Percentiles rank a stretch among this genome's conserved stretches.
phyloP scores from a whole-genome alignment of 306 rosid species.

The Mimosa bimucronata region DNA sequence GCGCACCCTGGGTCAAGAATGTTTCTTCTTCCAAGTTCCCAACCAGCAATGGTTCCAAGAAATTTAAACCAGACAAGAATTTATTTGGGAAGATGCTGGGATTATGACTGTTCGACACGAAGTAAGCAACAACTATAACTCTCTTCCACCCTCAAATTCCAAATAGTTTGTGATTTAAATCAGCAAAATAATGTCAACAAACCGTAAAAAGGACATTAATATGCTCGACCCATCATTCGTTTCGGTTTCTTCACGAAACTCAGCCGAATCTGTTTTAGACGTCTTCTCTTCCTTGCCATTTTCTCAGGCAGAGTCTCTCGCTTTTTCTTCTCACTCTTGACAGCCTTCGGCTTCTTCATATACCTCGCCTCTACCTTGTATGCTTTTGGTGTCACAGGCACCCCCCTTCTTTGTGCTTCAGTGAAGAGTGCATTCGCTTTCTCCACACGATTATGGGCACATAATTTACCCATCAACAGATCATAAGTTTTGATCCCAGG shows the following conservation, averaged over 20 bases:
- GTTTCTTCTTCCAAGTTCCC: background rate
- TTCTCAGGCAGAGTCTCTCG: conserved; percentile 86
- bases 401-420: conserved; percentile 56
- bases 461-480: conserved; percentile 66
- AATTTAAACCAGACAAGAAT: conserved; percentile 3
- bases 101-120: conserved; percentile 5
- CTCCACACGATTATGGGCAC: conserved; percentile 63
- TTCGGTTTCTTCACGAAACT: conserved; percentile 80
- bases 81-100: background rate
- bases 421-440: conserved; percentile 66
- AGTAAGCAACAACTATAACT: conserved; percentile 35
- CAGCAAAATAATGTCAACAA: background rate
- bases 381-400: conserved; percentile 51
- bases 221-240: conserved; percentile 46
- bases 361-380: conserved; percentile 61
- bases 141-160: conserved; percentile 23
- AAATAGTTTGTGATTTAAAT: conserved; percentile 18
- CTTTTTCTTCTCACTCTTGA: conserved; percentile 61
- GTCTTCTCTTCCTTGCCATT: conserved; percentile 92
- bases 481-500: conserved; percentile 75
- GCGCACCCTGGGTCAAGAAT: background rate
- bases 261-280: conserved; percentile 74
- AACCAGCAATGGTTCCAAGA: background rate
- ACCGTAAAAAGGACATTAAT: conserved; percentile 24
- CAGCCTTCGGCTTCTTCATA: conserved; percentile 59